Evolutionary conservation across 176 grass and related monocot species (phyloP), one percentile per base, ranked within the genome.

Genomic region (Pharus latifolius): DNA sequence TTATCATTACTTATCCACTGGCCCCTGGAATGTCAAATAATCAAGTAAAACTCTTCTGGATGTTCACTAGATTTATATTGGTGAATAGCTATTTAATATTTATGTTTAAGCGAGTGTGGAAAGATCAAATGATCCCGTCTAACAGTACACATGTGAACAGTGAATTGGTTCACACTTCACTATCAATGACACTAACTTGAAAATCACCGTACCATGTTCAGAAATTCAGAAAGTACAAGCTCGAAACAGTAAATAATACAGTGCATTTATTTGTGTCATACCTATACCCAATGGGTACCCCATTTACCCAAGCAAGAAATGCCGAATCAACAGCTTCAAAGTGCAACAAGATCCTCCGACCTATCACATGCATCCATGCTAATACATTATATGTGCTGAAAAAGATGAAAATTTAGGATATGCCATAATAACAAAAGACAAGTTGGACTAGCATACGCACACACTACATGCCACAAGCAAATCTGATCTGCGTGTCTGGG

Each of bases 291-390:
- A 98, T 20, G 13, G 72, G 81, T 56, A 90, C 41, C 2, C 89
- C 94, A 60, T 98, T 98, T 72, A 98, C 75, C 94, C 94, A 98
- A 90, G 78, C 89, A 85, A 93, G 76, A 78, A 90, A 93, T 0
- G 94, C 89, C 28, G 89, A 98, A 75, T 98, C 94, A 85, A 81
- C 89, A 78, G 80, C 94, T 87, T 98, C 94, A 53, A 98, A 98
- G 79, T 98, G 89, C 72, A 98, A 76, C 62, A 98, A 78, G 63
- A 98, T 85, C 76, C 89, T 90, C 35, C 89, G 86, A 81, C 89
- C 94, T 92, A 73, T 82, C 19, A 92, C 41, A 73, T 69, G 26
- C 0, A 75, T 85, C 20, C 16, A 62, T 69, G 14, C 48, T 31
- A 79, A 44, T 41, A 74, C 18, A 27, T 29, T 37, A 73, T 61